Evolutionary conservation across 2,329 filamentous ascomycete species (phyloP), one percentile per base, ranked within the genome.

Genomic region (Pestalotiopsis sp.): DNA sequence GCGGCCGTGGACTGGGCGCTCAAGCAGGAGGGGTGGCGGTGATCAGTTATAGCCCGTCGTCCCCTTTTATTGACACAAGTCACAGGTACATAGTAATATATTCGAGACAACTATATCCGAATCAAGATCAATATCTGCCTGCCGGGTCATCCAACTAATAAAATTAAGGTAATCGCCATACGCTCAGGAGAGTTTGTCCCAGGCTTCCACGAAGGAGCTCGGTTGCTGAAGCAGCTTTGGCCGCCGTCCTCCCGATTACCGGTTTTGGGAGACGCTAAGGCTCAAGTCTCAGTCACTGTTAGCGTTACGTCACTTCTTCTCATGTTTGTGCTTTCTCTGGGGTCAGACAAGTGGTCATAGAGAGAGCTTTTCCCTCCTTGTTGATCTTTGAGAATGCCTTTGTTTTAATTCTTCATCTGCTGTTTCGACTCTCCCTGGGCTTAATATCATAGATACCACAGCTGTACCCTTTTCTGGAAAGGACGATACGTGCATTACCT

Each of bases 1-100:
- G 89, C 90, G 71, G 94, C 92, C 12, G 92, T 97, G 4, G 83
- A 89, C 70, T 97, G 92, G 91, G 93, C 91, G 4, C 80, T 96
- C 75, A 83, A 88, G 79, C 83, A 81, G 65, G 86, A 89, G 75
- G 83, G 83, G 67, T 83, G 74, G 79, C 67, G 62, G 66, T 72
- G 79, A 71, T 45, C 5, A 3, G 20, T n/a, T n/a, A 52, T 23
- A 11, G 5, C 14, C n/a, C n/a, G 17, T 52, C 17, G 45, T 52
- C 6, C 17, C 14, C 75, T n/a, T 52, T n/a, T 52, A n/a, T 52
- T 52, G 45, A 9, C 45, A n/a, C 17, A 52, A 36, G 17, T 52
- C 41, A 9, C 14, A 9, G 45, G 4, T 52, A 52, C 45, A 23
- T 52, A 52, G 45, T 52, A 36, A 36, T 36, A 20, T 20, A n/a